Conservation (phyloP, 495 filamentous ascomycete species). For the Gamarada debralockiae region DNA sequence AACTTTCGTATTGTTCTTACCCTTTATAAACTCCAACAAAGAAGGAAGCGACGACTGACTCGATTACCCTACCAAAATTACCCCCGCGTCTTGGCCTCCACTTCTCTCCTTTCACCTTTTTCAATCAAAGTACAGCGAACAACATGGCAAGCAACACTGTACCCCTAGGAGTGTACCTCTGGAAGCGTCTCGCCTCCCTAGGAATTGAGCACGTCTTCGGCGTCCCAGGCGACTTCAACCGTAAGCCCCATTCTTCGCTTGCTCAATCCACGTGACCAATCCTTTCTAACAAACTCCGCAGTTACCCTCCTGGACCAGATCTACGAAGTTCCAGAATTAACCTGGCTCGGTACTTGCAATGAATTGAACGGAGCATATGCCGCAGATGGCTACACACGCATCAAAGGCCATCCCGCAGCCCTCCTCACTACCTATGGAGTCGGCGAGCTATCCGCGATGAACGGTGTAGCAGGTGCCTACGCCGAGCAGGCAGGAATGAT, state of each 20-base stretch:
- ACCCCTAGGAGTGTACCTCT: constrained; percentile 53
- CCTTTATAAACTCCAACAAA: too few relatives aligned
- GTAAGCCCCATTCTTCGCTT: constrained; percentile 2
- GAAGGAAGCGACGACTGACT: too few relatives aligned
- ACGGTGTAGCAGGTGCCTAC: constrained; percentile 64
- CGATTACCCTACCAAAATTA: too few relatives aligned
- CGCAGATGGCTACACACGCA: constrained; percentile 67
- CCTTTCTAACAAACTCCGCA: constrained; percentile 30
- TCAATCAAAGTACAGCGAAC: neutral
- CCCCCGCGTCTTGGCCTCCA: neutral
- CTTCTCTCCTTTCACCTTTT: neutral
- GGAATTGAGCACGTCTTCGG: constrained; percentile 60
- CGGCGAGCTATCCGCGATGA: constrained; percentile 65
- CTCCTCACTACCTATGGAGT: constrained; percentile 68
- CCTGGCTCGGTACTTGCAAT: constrained; percentile 69
- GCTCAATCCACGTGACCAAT: neutral
- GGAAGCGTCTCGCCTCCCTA: constrained; percentile 57
- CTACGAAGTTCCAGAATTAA: constrained; percentile 49
- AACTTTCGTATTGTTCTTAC: too few relatives aligned
- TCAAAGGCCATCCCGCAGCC: constrained; percentile 58
- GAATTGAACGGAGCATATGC: constrained; percentile 60
- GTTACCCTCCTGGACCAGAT: constrained; percentile 59
- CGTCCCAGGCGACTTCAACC: constrained; percentile 50
- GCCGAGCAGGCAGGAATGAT: constrained; percentile 58
- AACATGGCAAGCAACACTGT: constrained; percentile 10